Evolutionary conservation across 768 basidiomycete genomes (phyloP), one percentile per base, ranked within the genome.

Genomic region (Termitomyces sp.): DNA sequence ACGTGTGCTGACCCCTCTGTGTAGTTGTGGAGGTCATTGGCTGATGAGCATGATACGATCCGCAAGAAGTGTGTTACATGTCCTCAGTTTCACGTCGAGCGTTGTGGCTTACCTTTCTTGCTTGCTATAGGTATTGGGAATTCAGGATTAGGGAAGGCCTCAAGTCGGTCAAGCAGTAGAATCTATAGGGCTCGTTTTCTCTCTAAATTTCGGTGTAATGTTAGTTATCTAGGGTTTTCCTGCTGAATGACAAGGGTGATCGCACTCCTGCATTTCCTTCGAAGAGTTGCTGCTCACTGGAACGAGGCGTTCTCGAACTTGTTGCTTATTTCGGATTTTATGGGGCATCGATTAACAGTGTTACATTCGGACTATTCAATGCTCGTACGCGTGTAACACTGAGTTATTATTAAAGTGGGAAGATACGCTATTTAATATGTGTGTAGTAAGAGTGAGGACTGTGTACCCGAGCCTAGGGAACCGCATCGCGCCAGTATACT

Each of bases 11-110:
- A 58, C 34, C 31, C 31, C 6, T 5, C 4, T 18, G 37, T 62
- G 41, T 65, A 91, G 89, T 73, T 91, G 20, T 93, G 89, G 86
- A 84, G 76, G 58, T 78, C 80, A 2, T 78, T 93, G 27, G 90
- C 84, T 1, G 75, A 83, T 55, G 82, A 87, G 58, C 78, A 85
- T 65, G 91, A 93, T 66, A 81, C 81, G 7, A 89, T 91, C 63
- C 79, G 91, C 51, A 90, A 85, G 76, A 88, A 86, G 91, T 91
- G 58, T 49, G 72, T 61, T 37, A 18, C 56, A 50, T 24, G 49
- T 54, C 20, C 30, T 16, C 33, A 39, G 15, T 37, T 49, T 42
- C 24, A 41, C n/a, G 18, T 44, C 15, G n/a, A 4, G n/a, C 24
- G 50, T 24, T 13, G 49, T 54, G 24, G 33, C 52, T 36, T n/a